Percentiles rank a stretch among this genome's conserved stretches.
Evolutionary conservation across 768 basidiomycete genomes (phyloP).

Genomic region (Strobilomyces echinocephalus): DNA sequence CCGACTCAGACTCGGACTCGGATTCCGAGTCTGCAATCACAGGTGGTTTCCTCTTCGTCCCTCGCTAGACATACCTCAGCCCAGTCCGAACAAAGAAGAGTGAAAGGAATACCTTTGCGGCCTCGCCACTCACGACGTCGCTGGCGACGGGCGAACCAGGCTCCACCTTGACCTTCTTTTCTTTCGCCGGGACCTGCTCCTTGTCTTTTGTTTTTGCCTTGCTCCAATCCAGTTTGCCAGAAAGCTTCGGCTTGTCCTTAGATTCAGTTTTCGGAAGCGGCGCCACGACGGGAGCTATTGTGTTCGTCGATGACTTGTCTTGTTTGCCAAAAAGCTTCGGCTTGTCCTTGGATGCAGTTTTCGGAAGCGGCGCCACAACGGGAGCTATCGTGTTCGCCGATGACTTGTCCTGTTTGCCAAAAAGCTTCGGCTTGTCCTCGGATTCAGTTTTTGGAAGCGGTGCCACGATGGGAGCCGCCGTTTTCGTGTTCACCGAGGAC

Average conservation of each 20-base stretch:
- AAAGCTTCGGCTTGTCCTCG: conserved; percentile 30
- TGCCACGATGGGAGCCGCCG: conserved; percentile 24
- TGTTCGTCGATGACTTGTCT: conserved; percentile 25
- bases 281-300: conserved; percentile 26
- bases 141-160: neutral
- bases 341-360: conserved; percentile 24
- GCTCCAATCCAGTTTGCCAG: conserved; percentile 61
- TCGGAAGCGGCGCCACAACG: conserved; percentile 20
- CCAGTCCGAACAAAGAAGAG: neutral
- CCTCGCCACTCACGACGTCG: neutral
- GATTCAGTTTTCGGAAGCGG: conserved; percentile 13
- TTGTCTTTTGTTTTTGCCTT: conserved; percentile 48
- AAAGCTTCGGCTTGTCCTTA: conserved; percentile 30
- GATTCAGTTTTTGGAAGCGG: conserved; percentile 13
- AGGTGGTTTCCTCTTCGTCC: conserved; percentile 43
- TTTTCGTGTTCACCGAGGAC: conserved; percentile 22
- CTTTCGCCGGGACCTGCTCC: conserved; percentile 10
- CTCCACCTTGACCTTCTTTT: conserved; percentile 18
- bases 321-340: conserved; percentile 42
- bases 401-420: too few relatives aligned
- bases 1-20: conserved; percentile 11
- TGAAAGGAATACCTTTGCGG: conserved; percentile 1
- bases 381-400: too few relatives aligned
- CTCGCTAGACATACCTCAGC: conserved; percentile 30
- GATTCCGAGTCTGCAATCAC: conserved; percentile 23